Percentiles rank a stretch among this genome's conserved stretches.
These are phyloP conservation scores for Macrophomina pseudophaseolina DNA, from an alignment of 2,329 filamentous ascomycete genomes.

Conservation along the genomic window DNA sequence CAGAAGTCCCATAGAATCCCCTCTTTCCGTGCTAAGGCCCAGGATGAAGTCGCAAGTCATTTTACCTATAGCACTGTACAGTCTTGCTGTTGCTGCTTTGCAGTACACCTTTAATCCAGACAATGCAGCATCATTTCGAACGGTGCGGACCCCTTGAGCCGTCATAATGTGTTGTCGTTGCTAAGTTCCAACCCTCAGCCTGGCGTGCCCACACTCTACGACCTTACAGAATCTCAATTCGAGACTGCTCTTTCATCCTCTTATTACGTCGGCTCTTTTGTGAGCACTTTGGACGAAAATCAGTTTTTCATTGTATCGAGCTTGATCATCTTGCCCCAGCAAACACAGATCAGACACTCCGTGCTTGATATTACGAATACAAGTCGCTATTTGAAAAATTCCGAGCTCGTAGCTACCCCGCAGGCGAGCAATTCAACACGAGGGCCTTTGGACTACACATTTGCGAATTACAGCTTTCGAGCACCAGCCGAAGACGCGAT, in stretches of 20 bases:
- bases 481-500: not conserved
- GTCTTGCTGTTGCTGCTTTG: too few relatives aligned
- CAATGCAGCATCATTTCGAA: too few relatives aligned
- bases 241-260: not conserved
- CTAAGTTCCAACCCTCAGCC: too few relatives aligned
- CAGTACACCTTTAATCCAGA: too few relatives aligned
- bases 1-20: too few relatives aligned
- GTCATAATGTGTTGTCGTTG: too few relatives aligned
- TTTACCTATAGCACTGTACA: too few relatives aligned
- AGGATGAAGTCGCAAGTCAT: too few relatives aligned
- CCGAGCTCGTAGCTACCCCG: not conserved
- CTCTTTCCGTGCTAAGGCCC: too few relatives aligned
- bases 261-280: not conserved
- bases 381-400: not conserved
- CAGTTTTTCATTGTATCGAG: not conserved
- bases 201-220: not conserved
- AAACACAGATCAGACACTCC: not conserved
- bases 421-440: not conserved
- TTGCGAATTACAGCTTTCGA: not conserved
- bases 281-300: not conserved
- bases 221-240: not conserved
- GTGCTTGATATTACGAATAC: not conserved
- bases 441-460: not conserved
- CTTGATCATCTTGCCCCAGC: not conserved
- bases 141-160: too few relatives aligned